phyloP scores from a whole-genome alignment of 148 eudicot genomes.

The Rhododendron molle region DNA sequence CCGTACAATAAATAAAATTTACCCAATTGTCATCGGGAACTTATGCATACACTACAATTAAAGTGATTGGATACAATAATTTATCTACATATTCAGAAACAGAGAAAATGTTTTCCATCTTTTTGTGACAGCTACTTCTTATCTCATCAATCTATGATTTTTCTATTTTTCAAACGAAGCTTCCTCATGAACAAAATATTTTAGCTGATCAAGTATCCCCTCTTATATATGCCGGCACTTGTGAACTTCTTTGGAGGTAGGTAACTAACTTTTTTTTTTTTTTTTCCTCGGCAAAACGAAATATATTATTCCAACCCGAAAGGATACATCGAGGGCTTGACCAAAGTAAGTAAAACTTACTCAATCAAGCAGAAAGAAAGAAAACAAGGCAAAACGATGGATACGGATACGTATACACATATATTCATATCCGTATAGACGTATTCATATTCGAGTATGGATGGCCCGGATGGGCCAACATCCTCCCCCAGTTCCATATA shows the following conservation, averaged over 20 bases:
- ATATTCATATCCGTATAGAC: background rate
- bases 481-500: too few species aligned
- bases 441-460: background rate
- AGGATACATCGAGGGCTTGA: too few species aligned
- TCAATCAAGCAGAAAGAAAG: too few species aligned
- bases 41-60: background rate
- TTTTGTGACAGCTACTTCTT: background rate
- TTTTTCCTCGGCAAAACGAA: too few species aligned
- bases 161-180: background rate
- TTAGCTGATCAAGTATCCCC: background rate
- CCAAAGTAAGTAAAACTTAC: too few species aligned
- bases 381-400: background rate
- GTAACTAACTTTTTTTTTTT: too few species aligned
- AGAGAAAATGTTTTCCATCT: background rate
- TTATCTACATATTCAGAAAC: background rate
- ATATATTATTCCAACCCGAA: too few species aligned
- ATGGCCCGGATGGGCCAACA: too few species aligned
- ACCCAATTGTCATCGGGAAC: background rate
- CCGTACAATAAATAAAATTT: too few species aligned
- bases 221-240: background rate
- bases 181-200: background rate
- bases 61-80: background rate
- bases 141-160: background rate
- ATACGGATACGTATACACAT: background rate
- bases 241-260: background rate